phyloP scores from a whole-genome alignment of 148 eudicot species.

The Rheum nobile region DNA sequence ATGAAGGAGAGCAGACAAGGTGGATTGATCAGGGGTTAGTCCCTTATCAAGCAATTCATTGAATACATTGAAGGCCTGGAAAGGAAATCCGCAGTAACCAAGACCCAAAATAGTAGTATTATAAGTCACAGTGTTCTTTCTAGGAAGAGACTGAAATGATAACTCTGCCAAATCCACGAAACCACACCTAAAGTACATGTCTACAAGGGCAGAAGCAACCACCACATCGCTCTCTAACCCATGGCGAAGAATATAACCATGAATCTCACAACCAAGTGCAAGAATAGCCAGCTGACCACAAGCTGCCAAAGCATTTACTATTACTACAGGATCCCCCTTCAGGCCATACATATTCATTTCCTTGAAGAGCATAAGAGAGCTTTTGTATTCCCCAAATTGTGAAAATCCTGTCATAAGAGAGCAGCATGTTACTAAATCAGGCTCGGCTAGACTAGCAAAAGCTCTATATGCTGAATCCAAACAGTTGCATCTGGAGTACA shows the following conservation, averaged over 20 bases:
- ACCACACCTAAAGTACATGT: constrained; percentile 85
- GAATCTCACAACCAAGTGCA: constrained; percentile 56
- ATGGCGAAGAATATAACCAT: constrained; percentile 59
- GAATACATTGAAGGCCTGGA: constrained; percentile 41
- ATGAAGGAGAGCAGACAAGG: constrained; percentile 65
- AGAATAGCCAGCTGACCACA: constrained; percentile 38
- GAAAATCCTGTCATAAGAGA: constrained; percentile 66
- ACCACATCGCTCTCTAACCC: constrained; percentile 32
- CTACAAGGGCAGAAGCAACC: constrained; percentile 67
- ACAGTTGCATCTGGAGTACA: constrained; percentile 60
- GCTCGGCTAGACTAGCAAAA: constrained; percentile 32
- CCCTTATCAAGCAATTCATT: constrained; percentile 31
- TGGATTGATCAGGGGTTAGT: constrained; percentile 51
- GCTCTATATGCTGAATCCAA: constrained; percentile 51
- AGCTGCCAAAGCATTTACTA: constrained; percentile 51
- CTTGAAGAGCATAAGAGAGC: constrained; percentile 34
- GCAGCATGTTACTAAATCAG: constrained; percentile 78
- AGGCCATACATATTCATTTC: constrained; percentile 36
- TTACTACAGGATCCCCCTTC: constrained; percentile 49
- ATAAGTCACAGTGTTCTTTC: constrained; percentile 35
- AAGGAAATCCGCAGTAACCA: constrained; percentile 54
- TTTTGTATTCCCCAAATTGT: constrained; percentile 27
- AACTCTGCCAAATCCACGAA: constrained; percentile 42
- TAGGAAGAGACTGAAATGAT: constrained; percentile 29
- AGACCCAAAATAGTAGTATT: constrained; percentile 54